Percentiles rank a stretch among this genome's conserved stretches.
phyloP scores from a whole-genome alignment of 2,329 filamentous ascomycete species.

The Pseudocercospora eumusae region DNA sequence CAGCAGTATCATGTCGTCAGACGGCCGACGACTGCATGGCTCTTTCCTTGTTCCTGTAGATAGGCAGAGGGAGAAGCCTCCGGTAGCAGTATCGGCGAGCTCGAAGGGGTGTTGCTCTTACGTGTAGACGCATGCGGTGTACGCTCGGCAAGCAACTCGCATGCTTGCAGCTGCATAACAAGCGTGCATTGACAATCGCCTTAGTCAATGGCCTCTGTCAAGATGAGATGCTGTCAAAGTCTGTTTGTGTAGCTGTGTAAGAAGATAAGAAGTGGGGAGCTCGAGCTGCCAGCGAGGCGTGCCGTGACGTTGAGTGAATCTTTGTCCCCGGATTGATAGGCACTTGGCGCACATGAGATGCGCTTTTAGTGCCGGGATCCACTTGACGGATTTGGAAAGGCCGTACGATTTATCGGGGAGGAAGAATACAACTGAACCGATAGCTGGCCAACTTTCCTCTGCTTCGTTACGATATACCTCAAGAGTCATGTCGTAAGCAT shows the following conservation, averaged over 20 bases:
- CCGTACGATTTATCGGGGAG: conserved; percentile 2
- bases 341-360: neutral
- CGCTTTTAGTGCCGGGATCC: neutral
- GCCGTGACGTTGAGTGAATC: conserved; percentile 7
- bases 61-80: conserved; percentile 24
- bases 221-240: conserved; percentile 5
- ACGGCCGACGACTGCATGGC: conserved; percentile 20
- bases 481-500: conserved; percentile 3
- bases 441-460: neutral
- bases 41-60: conserved; percentile 27
- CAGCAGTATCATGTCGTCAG: conserved; percentile 19
- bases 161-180: conserved; percentile 9
- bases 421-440: neutral
- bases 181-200: neutral
- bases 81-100: conserved; percentile 6
- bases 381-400: conserved; percentile 5
- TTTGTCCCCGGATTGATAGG: conserved; percentile 7
- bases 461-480: conserved; percentile 10
- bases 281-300: conserved; percentile 10
- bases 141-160: conserved; percentile 15
- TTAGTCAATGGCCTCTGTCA: conserved; percentile 29
- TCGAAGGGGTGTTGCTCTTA: conserved; percentile 20
- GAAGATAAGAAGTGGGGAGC: conserved; percentile 28
- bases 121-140: conserved; percentile 16
- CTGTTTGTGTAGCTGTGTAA: conserved; percentile 14